Percentiles rank a stretch among this genome's conserved stretches.
These are phyloP conservation scores for Castanea mollissima DNA, from an alignment of 306 rosid genomes.

Conservation along the genomic window DNA sequence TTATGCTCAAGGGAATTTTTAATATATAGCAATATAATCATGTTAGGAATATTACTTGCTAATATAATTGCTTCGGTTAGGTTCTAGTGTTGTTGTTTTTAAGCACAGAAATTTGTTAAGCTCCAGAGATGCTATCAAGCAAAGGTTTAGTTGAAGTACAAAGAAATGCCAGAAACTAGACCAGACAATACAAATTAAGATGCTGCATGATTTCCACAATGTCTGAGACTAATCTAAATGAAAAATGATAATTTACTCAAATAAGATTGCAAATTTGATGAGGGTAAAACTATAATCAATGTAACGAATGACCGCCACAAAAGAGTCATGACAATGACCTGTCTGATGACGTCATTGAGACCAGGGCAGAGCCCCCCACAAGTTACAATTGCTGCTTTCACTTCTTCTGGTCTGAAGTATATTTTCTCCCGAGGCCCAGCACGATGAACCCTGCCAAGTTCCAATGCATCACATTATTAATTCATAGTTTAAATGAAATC, in stretches of 20 bases:
- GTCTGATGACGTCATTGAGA: slow-evolving; percentile 97
- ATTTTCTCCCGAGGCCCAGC: slow-evolving; percentile 99
- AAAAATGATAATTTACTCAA: background rate
- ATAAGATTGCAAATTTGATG: background rate
- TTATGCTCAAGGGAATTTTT: background rate
- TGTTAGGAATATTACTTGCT: background rate
- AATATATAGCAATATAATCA: background rate
- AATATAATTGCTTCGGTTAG: background rate
- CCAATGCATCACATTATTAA: background rate
- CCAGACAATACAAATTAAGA: background rate
- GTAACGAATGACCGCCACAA: background rate
- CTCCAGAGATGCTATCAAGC: background rate
- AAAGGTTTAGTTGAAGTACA: background rate
- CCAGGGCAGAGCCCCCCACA: slow-evolving; percentile 99
- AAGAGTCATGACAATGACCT: slow-evolving; percentile 46
- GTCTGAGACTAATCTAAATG: too few relatives aligned
- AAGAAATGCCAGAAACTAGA: background rate
- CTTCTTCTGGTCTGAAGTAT: slow-evolving; percentile 83
- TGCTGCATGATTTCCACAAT: background rate
- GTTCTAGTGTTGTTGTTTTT: background rate
- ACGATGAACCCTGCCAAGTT: slow-evolving; percentile 82
- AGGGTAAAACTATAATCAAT: background rate
- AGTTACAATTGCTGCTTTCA: slow-evolving; percentile 94
- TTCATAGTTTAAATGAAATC: background rate
- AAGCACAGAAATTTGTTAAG: background rate